Evolutionary conservation across 805 yeast genomes (phyloP).

Genomic region (Metschnikowia vanudenii): DNA sequence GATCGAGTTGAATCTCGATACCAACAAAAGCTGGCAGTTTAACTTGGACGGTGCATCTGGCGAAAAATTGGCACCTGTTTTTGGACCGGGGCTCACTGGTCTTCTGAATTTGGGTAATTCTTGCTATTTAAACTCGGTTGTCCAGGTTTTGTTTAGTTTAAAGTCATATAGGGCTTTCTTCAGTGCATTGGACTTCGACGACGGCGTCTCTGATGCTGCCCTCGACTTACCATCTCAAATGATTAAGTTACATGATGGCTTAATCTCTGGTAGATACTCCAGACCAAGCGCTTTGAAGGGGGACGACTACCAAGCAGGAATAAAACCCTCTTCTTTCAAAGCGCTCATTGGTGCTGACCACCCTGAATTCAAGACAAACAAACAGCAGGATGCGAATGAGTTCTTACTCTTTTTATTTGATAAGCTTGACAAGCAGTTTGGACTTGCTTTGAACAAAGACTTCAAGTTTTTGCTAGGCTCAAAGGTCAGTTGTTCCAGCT

Average conservation of each 20-base stretch:
- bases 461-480: conserved; percentile 67
- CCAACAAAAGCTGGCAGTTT: conserved; percentile 91
- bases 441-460: conserved; percentile 47
- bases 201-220: conserved; percentile 48
- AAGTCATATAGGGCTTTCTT: conserved; percentile 40
- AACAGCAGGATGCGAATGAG: conserved; percentile 95
- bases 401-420: conserved; percentile 70
- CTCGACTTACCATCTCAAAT: conserved; percentile 72
- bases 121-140: conserved; percentile 80
- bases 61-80: conserved; percentile 57
- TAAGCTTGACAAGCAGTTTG: conserved; percentile 51
- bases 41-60: conserved; percentile 74
- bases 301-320: conserved; percentile 66
- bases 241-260: conserved; percentile 75
- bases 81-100: conserved; percentile 80
- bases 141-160: conserved; percentile 65
- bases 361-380: conserved; percentile 77
- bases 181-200: conserved; percentile 31
- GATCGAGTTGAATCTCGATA: conserved; percentile 88
- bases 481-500: conserved; percentile 56
- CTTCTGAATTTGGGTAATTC: conserved; percentile 89
- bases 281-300: conserved; percentile 46
- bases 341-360: conserved; percentile 73
- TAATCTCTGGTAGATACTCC: conserved; percentile 71
- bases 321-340: conserved; percentile 76